Evolutionary conservation across 257 asterid species (phyloP).

Genomic region (Prunella vulgaris): DNA sequence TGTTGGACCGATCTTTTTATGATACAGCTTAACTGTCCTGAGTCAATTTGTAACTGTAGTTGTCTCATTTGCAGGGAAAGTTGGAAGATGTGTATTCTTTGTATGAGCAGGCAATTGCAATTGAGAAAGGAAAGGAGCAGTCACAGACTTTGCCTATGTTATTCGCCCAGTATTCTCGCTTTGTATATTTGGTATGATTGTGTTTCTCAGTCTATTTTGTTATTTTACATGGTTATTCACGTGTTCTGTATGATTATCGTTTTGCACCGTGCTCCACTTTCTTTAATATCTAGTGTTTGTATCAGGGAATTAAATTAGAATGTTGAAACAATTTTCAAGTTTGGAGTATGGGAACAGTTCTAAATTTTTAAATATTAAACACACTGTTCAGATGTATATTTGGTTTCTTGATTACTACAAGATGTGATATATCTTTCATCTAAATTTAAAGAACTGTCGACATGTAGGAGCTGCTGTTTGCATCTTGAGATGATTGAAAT

Average conservation of each 20-base stretch:
- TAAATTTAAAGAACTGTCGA: not conserved
- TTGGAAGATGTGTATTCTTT: slow-evolving; percentile 75
- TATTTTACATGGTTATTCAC: not conserved
- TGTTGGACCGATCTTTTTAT: slow-evolving; percentile 6
- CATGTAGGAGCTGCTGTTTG: not conserved
- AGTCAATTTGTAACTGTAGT: slow-evolving; percentile 12
- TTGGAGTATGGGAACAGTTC: not conserved
- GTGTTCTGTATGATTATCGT: not conserved
- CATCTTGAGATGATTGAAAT: not conserved
- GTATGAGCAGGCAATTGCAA: slow-evolving; percentile 88
- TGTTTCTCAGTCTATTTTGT: not conserved
- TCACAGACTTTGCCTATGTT: slow-evolving; percentile 80
- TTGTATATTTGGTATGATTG: slow-evolving; percentile 47
- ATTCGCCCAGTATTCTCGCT: slow-evolving; percentile 61
- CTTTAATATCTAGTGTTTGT: not conserved
- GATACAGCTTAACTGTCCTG: not conserved
- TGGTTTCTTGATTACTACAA: not conserved
- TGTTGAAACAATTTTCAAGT: not conserved
- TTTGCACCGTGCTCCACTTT: not conserved
- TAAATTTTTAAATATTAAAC: not conserved
- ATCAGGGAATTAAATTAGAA: not conserved
- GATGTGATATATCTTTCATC: not conserved
- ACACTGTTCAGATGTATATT: not conserved
- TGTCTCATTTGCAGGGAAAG: slow-evolving; percentile 58
- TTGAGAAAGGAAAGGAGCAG: slow-evolving; percentile 93